Base-by-base conservation (phyloP, 495 filamentous ascomycete genomes). In the Pseudoneurospora amorphoporcata region DNA sequence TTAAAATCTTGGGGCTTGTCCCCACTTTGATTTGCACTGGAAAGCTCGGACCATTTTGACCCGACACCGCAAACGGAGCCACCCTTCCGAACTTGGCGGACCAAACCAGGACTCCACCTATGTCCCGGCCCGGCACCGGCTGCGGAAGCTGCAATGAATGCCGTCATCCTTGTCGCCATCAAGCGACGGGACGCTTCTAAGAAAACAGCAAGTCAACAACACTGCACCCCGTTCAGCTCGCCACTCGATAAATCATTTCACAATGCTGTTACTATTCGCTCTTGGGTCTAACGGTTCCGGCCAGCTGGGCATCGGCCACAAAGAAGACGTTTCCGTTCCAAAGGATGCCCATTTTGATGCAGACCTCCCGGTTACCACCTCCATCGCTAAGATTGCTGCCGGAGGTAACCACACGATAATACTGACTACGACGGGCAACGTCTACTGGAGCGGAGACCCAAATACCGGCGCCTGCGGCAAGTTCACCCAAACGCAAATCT, bases 371-470 rank as follows among this genome's bases (percentile, higher is more conserved):
- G 71, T 75, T 0, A n/a, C 76, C 37, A 72, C 75, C 71, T 68
- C 73, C 42, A 68, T 73, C 39, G 72, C 75, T 38, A 72, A 61
- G 53, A 78, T 96, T 41, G 87, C 82, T 71, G 90, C 91, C 9
- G 94, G 95, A 19, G 95, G 95, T 8, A 98, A 97, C 79, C 94
- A 97, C 80, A 97, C 93, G 0, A 80, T 97, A 4, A 73, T 97
- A 5, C 81, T 95, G 2, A 86, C 87, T 37, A 74, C 83, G 16
- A 76, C 82, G 35, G 91, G 91, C 7, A 70, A 76, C 17, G 82
- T 92, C 12, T 92, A 88, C 79, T 86, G 86, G 68, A 83, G 86
- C n/a, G 93, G 94, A 0, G 85, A 87, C 70, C 83, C 87, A 71
- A 80, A 77, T 0, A 85, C 86, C 73, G 88, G 88, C 12, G 84